phyloP scores from a whole-genome alignment of 345 rosid species.

The Eucalyptus virginea region DNA sequence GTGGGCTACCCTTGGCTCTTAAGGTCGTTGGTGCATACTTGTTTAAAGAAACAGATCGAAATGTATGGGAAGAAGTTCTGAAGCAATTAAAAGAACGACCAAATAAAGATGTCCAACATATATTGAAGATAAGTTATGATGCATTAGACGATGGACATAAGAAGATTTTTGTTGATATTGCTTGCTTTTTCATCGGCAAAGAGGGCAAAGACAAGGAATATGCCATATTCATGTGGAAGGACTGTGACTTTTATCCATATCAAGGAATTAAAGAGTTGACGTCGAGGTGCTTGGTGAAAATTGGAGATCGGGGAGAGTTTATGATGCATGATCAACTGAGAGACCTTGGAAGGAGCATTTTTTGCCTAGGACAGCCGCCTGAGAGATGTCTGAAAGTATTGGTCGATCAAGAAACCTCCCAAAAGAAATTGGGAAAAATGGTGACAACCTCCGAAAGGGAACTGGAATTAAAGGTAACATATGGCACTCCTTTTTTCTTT shows the following conservation, averaged over 20 bases:
- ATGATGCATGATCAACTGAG: background rate
- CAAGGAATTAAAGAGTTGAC: background rate
- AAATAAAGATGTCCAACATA: background rate
- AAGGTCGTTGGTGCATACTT: background rate
- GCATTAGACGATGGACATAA: background rate
- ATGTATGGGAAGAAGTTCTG: background rate
- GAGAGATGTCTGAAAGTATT: background rate
- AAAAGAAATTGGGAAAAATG: too few relatives aligned
- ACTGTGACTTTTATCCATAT: fast-evolving
- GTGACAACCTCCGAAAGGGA: too few relatives aligned
- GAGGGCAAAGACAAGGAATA: background rate
- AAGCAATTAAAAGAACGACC: background rate
- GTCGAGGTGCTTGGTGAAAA: background rate
- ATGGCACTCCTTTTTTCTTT: background rate
- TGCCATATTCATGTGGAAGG: background rate
- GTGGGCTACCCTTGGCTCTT: background rate
- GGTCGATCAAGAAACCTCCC: fast-evolving
- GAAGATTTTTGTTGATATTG: background rate
- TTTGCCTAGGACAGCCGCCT: fast-evolving
- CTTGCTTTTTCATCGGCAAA: background rate
- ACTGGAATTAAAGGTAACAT: background rate
- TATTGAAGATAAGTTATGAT: background rate
- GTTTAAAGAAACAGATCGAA: too few relatives aligned
- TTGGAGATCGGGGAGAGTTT: fast-evolving
- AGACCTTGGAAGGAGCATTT: background rate